A percentile compares a stretch with the other conserved stretches of the same genome.
These are phyloP conservation scores for Pyrenula aspistea DNA, from an alignment of 495 filamentous ascomycete species.

Conservation along the genomic window DNA sequence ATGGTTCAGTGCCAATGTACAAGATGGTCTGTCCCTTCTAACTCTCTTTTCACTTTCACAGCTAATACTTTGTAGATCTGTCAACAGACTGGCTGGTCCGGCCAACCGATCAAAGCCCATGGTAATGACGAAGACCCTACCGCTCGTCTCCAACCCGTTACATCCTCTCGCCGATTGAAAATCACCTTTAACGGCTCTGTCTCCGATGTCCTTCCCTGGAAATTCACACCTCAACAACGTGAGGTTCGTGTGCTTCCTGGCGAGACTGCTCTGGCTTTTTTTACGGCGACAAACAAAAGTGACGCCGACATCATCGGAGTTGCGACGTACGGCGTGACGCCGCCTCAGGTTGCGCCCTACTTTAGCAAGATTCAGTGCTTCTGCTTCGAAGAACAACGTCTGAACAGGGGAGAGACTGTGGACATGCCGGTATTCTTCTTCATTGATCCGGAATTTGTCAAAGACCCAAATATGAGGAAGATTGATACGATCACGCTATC, in stretches of 20 bases:
- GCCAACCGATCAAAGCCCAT: slow-evolving; percentile 83
- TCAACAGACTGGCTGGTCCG: slow-evolving; percentile 90
- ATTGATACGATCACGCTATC: slow-evolving; percentile 91
- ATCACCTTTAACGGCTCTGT: slow-evolving; percentile 95
- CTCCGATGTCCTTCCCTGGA: slow-evolving; percentile 93
- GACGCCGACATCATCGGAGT: slow-evolving; percentile 91
- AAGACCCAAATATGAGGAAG: slow-evolving; percentile 82
- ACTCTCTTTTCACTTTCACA: background rate
- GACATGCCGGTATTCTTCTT: slow-evolving; percentile 99
- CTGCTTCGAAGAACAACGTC: slow-evolving; percentile 93
- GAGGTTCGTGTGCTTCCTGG: slow-evolving; percentile 92
- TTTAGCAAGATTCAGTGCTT: slow-evolving; percentile 99
- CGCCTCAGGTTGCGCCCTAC: slow-evolving; percentile 90
- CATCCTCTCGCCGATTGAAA: slow-evolving; percentile 67
- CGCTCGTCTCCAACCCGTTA: slow-evolving; percentile 66
- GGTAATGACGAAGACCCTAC: slow-evolving; percentile 52
- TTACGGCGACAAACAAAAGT: slow-evolving; percentile 87
- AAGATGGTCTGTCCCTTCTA: slow-evolving; percentile 59
- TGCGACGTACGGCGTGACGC: slow-evolving; percentile 94
- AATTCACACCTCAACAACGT: slow-evolving; percentile 91
- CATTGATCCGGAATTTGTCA: slow-evolving; percentile 89
- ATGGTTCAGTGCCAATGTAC: slow-evolving; percentile 94
- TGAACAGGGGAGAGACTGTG: slow-evolving; percentile 91
- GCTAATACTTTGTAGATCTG: slow-evolving; percentile 54
- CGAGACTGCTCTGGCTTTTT: slow-evolving; percentile 95